Percentiles rank a stretch among this genome's conserved stretches.
phyloP scores from a whole-genome alignment of 2,329 filamentous ascomycete genomes.

The Mycosphaerelloides madeirae region DNA sequence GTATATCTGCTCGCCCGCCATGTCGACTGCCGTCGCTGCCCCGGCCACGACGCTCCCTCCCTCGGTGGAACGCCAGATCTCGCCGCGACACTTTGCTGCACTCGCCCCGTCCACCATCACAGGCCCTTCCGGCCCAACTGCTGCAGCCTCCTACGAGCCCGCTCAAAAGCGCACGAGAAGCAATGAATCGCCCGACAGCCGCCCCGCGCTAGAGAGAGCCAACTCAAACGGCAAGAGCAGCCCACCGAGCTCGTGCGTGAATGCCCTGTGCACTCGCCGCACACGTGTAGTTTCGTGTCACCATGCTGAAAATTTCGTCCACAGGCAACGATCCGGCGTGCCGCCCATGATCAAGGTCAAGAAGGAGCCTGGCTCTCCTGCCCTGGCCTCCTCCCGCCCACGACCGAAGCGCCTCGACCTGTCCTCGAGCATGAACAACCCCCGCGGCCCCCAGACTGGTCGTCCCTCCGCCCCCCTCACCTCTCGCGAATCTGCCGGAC shows the following conservation, averaged over 20 bases:
- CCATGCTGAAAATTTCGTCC: too few species aligned
- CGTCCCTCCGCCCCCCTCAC: conserved; percentile 70
- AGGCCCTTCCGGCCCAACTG: conserved; percentile 18
- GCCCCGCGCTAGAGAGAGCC: conserved; percentile 23
- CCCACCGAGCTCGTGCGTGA: conserved; percentile 45
- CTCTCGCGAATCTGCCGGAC: conserved; percentile 63
- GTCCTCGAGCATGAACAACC: conserved; percentile 49
- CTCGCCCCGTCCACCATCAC: conserved; percentile 37
- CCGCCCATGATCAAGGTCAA: conserved; percentile 86
- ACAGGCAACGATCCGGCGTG: conserved; percentile 50
- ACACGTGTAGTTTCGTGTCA: too few species aligned
- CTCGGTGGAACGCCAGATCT: conserved; percentile 34
- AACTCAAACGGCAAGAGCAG: conserved; percentile 50
- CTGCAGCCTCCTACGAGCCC: conserved; percentile 19
- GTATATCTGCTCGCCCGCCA: conserved; percentile 26
- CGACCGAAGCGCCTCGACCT: conserved; percentile 74
- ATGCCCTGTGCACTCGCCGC: too few species aligned
- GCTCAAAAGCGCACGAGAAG: conserved; percentile 30
- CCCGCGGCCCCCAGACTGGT: conserved; percentile 35
- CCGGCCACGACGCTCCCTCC: conserved; percentile 36
- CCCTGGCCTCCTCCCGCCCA: conserved; percentile 67
- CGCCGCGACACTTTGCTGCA: conserved; percentile 41
- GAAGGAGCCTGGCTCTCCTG: conserved; percentile 88
- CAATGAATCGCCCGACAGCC: conserved; percentile 32
- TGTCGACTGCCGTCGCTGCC: conserved; percentile 46